Conservation (phyloP, 2,329 filamentous ascomycete species). For the Cadophora luteo-olivacea region DNA sequence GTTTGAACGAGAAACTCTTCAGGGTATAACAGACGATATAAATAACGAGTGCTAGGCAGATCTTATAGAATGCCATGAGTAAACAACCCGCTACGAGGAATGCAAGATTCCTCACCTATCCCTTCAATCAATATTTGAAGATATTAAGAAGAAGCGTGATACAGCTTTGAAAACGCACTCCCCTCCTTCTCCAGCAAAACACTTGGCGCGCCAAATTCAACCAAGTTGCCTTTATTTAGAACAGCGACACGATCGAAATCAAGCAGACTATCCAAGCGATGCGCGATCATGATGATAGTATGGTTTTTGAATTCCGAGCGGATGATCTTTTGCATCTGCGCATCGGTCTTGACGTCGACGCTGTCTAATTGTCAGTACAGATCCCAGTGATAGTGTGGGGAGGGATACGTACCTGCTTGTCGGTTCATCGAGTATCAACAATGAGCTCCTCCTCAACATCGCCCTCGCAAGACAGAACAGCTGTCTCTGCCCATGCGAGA, state of each 20-base stretch:
- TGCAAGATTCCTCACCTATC: too few species aligned
- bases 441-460: constrained; percentile 43
- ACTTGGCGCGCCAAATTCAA: constrained; percentile 86
- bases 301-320: constrained; percentile 55
- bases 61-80: too few species aligned
- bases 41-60: too few species aligned
- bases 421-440: constrained; percentile 46
- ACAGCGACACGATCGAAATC: constrained; percentile 54
- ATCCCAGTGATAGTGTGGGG: too few species aligned
- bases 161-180: background rate
- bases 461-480: constrained; percentile 55
- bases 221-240: constrained; percentile 59
- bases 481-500: constrained; percentile 55
- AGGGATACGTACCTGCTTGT: constrained; percentile 34
- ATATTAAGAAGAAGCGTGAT: constrained; percentile 6
- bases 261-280: constrained; percentile 47
- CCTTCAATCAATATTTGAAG: too few species aligned
- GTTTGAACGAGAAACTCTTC: too few species aligned
- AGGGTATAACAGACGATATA: too few species aligned
- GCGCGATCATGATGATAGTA: constrained; percentile 51
- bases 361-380: constrained; percentile 13
- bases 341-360: constrained; percentile 42
- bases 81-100: too few species aligned
- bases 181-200: constrained; percentile 57
- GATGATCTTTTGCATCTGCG: constrained; percentile 49